Evolutionary conservation across 108 stramenopile species (phyloP), one percentile per base, ranked within the genome.

Genomic region (Tribonema minus): DNA sequence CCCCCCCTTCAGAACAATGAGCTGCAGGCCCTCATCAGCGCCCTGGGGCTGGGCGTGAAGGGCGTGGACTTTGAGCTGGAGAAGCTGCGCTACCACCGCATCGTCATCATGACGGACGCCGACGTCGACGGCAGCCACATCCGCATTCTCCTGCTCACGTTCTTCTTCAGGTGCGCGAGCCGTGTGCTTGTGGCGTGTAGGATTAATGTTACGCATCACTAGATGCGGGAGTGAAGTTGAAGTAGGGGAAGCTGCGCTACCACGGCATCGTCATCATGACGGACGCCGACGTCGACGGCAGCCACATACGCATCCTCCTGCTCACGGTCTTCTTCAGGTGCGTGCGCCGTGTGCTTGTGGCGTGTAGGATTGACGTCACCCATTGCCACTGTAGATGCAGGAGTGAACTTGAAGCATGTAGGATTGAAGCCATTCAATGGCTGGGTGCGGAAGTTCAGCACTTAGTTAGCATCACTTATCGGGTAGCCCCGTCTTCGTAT

Each of bases 81-180:
- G 37, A 63, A 88, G 7, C 87, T 96, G 20, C 85, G 95, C 33
- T 87, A 89, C 62, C 88, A 89, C 78, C 84, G 91, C 64, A 91
- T 96, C 71, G 86, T 96, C 28, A 90, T 96, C 74, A 96, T 96
- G 95, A 96, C 95, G 2, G 95, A 96, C 86, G 95, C 95, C 7
- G 95, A 96, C 87, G 95, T 96, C 30, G 95, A 96, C 82, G 95
- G 95, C 15, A 91, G 94, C 9, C 95, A 96, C 80, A 96, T 96
- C 83, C 92, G 95, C 25, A 92, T 94, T n/a, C 84, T 96, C 36
- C 74, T 96, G 27, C 82, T 96, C 72, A 95, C 94, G 4, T 96
- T 96, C 70, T 93, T 96, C 82, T 96, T 87, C 87, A 87, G 95
- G 20, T 76, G n/a, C n/a, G n/a, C n/a, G n/a, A n/a, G n/a, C n/a